Evolutionary conservation across 202 grass and related monocot species (phyloP), one percentile per base, ranked within the genome.

Genomic region (Panicum hallii): DNA sequence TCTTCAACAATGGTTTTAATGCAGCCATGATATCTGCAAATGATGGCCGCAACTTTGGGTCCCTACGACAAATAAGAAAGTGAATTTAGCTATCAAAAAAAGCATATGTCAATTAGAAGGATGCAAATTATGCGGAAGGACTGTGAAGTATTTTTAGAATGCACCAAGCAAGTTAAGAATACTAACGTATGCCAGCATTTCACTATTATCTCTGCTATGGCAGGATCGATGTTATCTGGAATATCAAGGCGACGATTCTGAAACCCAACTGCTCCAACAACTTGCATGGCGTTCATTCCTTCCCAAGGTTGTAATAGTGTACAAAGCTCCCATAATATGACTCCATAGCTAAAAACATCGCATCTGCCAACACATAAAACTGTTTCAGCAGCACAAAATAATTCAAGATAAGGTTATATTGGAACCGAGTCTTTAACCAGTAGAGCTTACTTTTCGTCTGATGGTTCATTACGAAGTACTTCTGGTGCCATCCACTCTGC

Each of bases 241-340:
- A 99, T 90, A 38, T 99, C 93, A 76, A 99, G 96, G 64, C 91
- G 90, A 9, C 96, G 96, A 84, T 92, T 87, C 83, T 99, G 96
- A 85, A 99, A 99, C 11, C 96, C 96, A 67, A 99, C 91, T 82
- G 96, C 96, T 80, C 93, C 96, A 68, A 99, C 96, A 30, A 99
- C 96, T 90, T 99, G 96, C 96, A 99, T 99, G 13, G 96, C 89
- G 16, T 94, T 99, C 96, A 99, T 99, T 54, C 96, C 96, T 92
- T 99, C 93, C 96, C 96, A 99, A 40, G 96, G 96, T 34, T 99
- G 93, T 57, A 89, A 88, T 65, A 99, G 77, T 2, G 96, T 99
- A 82, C 91, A 95, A 10, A 99, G 93, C 82, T 99, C 96, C 96
- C 96, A 99, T 61, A 99, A 66, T 89, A 99, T 94, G 84, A 99